phyloP scores from a whole-genome alignment of 2,329 filamentous ascomycete species.

The Clonostachys solani region DNA sequence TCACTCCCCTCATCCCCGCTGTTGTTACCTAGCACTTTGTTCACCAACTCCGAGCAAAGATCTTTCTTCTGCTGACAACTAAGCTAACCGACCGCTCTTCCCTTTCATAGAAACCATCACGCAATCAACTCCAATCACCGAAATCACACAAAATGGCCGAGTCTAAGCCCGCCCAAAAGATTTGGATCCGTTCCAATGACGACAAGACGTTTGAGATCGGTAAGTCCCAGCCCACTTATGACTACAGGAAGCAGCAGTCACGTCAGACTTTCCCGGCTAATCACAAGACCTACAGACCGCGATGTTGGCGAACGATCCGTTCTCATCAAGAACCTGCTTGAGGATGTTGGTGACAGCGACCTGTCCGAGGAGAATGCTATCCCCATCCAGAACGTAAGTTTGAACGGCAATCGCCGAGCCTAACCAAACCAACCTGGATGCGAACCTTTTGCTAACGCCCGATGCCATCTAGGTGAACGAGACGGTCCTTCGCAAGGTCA shows the following conservation, averaged over 20 bases:
- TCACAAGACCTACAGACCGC: slow-evolving; percentile 53
- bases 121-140: neutral
- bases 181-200: slow-evolving; percentile 50
- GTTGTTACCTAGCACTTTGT: too few relatives aligned
- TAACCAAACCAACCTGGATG: slow-evolving; percentile 2
- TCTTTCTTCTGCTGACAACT: too few relatives aligned
- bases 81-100: neutral
- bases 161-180: slow-evolving; percentile 26
- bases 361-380: slow-evolving; percentile 61
- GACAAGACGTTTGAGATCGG: slow-evolving; percentile 38
- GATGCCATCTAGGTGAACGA: slow-evolving; percentile 68
- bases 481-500: slow-evolving; percentile 88
- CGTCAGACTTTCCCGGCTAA: neutral
- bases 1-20: too few relatives aligned
- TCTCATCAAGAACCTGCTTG: slow-evolving; percentile 97
- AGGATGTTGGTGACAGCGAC: slow-evolving; percentile 73
- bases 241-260: too few relatives aligned
- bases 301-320: slow-evolving; percentile 86
- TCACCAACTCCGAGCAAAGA: too few relatives aligned
- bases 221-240: slow-evolving; percentile 22
- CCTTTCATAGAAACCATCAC: neutral
- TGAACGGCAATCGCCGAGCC: slow-evolving; percentile 2
- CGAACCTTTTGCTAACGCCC: slow-evolving; percentile 5
- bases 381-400: slow-evolving; percentile 75
- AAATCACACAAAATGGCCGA: slow-evolving; percentile 27